phyloP scores from a whole-genome alignment of 345 rosid genomes.

The Acer negundo region DNA sequence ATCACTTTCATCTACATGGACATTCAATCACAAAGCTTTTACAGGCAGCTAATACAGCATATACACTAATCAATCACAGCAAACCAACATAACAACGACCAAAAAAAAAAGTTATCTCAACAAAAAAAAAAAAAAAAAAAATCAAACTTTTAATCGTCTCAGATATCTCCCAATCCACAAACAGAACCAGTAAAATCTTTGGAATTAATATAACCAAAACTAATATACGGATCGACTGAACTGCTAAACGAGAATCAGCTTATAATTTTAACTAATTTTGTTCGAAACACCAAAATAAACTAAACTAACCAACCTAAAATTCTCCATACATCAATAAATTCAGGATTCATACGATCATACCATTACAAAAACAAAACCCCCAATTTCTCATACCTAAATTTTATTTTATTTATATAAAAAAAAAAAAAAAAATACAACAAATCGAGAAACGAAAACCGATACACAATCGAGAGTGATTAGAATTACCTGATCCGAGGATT shows the following conservation, averaged over 20 bases:
- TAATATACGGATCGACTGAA: neutral
- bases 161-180: neutral
- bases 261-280: neutral
- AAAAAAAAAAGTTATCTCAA: neutral
- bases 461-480: neutral
- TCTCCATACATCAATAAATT: too few relatives aligned
- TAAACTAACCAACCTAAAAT: too few relatives aligned
- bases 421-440: neutral
- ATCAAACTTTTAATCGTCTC: neutral
- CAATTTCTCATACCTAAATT: neutral
- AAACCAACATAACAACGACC: neutral
- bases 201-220: too few relatives aligned
- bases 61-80: neutral
- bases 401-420: too few relatives aligned
- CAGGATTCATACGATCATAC: neutral
- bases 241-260: neutral
- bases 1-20: neutral
- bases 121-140: neutral
- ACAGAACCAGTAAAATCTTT: neutral
- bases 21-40: too few relatives aligned
- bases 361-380: neutral
- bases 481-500: slow-evolving; percentile 40
- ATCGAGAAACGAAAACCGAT: neutral
- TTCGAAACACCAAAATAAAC: neutral
- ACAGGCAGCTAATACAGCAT: too few relatives aligned